These are phyloP conservation scores for Paracorniculantispora psalliotae DNA, from an alignment of 2,329 filamentous ascomycete species.

Conservation along the genomic window DNA sequence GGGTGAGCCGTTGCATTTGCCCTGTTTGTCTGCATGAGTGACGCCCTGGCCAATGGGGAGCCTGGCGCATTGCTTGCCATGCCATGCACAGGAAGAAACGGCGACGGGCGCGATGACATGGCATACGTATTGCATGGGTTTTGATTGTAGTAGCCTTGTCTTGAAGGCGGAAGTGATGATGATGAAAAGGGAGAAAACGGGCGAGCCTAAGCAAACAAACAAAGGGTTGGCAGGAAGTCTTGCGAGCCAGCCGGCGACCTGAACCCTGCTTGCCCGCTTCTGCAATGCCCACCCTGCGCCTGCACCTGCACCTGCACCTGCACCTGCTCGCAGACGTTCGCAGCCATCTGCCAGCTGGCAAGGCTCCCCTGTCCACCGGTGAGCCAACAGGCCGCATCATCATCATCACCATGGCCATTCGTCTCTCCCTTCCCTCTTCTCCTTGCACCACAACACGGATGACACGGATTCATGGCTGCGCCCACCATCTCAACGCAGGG, in stretches of 20 bases:
- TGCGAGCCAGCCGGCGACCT: background rate
- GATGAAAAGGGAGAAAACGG: background rate
- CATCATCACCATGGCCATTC: no score
- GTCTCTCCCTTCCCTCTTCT: background rate
- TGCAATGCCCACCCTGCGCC: background rate
- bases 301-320: background rate
- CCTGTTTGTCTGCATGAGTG: constrained; percentile 1
- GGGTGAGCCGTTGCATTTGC: constrained; percentile 1
- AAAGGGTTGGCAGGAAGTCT: background rate
- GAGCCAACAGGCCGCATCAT: background rate
- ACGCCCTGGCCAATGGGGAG: background rate
- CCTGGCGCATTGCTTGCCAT: background rate
- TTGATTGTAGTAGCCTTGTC: background rate
- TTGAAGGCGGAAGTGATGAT: background rate
- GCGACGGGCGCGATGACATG: background rate
- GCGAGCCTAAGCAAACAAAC: background rate
- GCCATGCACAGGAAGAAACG: background rate
- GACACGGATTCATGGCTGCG: background rate
- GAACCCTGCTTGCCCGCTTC: background rate
- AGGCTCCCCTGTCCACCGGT: background rate
- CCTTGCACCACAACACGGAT: background rate
- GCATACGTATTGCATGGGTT: background rate
- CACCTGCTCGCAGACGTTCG: constrained; percentile 3
- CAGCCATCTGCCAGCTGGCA: background rate
- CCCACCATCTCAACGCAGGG: background rate